Evolutionary conservation across 768 basidiomycete genomes (phyloP).

Genomic region (Gymnopilus junonius): DNA sequence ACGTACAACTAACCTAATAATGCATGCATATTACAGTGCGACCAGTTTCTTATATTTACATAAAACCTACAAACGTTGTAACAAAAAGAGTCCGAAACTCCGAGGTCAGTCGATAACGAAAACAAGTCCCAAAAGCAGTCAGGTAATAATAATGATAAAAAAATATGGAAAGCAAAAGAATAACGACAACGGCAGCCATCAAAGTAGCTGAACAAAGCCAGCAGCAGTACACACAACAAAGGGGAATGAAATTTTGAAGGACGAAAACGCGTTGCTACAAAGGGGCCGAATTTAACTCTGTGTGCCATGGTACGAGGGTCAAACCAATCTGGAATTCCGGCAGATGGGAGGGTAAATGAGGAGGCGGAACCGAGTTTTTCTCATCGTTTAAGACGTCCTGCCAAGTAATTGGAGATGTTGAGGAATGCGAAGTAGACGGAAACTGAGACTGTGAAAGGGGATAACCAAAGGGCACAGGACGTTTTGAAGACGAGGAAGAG

Average conservation of each 20-base stretch:
- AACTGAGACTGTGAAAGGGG: neutral
- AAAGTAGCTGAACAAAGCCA: neutral
- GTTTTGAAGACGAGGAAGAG: neutral
- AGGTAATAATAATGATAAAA: neutral
- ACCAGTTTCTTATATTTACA: neutral
- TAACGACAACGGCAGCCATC: neutral
- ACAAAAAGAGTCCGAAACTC: neutral
- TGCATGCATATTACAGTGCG: neutral
- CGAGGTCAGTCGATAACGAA: neutral
- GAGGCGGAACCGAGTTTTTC: neutral
- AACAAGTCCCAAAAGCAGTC: neutral
- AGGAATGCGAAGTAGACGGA: neutral
- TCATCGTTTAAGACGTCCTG: neutral
- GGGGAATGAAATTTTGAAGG: neutral
- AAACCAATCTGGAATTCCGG: conserved; percentile 52
- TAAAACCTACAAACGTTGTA: neutral
- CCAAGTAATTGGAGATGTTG: neutral
- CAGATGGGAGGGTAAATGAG: neutral
- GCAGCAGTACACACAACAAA: neutral
- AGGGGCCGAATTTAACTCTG: conserved; percentile 10
- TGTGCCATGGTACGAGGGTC: conserved; percentile 37
- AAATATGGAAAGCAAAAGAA: neutral
- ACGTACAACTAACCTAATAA: no score
- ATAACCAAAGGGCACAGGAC: neutral
- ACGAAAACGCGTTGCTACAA: neutral